A percentile compares a stretch with the other conserved stretches of the same genome.
These are phyloP conservation scores for Dianthus caryophyllus DNA, from an alignment of 148 eudicot genomes.

Conservation along the genomic window DNA sequence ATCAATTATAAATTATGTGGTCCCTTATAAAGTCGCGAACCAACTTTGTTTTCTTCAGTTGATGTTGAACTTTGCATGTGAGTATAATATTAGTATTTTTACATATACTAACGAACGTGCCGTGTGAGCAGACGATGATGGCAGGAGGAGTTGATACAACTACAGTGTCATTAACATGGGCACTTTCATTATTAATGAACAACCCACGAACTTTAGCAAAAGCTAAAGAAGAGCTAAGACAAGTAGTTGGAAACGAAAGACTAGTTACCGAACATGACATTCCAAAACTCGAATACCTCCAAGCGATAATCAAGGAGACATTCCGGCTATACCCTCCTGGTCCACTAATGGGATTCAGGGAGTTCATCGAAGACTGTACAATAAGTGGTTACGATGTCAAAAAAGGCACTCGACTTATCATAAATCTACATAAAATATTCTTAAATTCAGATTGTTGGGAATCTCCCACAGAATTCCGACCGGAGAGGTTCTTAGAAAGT, in stretches of 20 bases:
- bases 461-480: slow-evolving; percentile 13
- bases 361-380: slow-evolving; percentile 19
- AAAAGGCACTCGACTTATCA: slow-evolving; percentile 10
- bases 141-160: slow-evolving; percentile 18
- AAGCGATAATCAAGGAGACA: slow-evolving; percentile 27
- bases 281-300: slow-evolving; percentile 12
- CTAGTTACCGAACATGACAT: slow-evolving; percentile 11
- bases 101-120: not conserved
- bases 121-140: slow-evolving; percentile 11
- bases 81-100: too few species aligned
- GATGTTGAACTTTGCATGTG: too few species aligned
- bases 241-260: slow-evolving; percentile 6
- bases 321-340: slow-evolving; percentile 18
- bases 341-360: slow-evolving; percentile 9
- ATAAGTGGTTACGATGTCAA: not conserved
- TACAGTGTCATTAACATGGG: slow-evolving; percentile 6
- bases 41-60: too few species aligned
- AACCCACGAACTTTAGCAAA: slow-evolving; percentile 6
- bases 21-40: too few species aligned
- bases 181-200: slow-evolving; percentile 14
- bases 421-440: slow-evolving; percentile 9
- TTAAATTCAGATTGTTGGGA: slow-evolving; percentile 7
- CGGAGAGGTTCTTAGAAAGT: slow-evolving; percentile 30
- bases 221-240: slow-evolving; percentile 15
- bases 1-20: too few species aligned